Base-by-base conservation (phyloP, 108 stramenopile species). In the Heterococcus sp. region DNA sequence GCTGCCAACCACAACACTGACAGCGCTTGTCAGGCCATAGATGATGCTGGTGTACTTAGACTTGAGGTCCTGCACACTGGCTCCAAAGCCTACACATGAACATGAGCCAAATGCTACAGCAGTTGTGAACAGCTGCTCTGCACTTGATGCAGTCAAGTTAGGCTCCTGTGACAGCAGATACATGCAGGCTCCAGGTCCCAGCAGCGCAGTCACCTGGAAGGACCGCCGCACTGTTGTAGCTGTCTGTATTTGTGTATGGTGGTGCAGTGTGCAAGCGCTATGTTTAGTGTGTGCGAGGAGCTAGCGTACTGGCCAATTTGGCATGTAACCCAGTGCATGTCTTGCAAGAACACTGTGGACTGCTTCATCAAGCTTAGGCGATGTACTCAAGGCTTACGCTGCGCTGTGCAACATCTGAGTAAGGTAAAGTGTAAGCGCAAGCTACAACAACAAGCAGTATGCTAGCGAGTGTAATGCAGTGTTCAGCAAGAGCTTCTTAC, bases 31-130 rank as follows among this genome's bases (percentile, higher is more conserved):
- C 69, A 75, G 37, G 33, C 83, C 83, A 65, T 84, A 84, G 68
- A 75, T 84, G 36, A 98, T 94, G 87, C 96, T 94, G 8, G 95
- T 98, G 75, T 96, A 93, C 88, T 37, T 65, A 38, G 79, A 80
- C 32, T 70, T 63, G 69, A 80, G 68, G 65, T 80, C 79, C 32
- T 73, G 79, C 34, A n/a, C n/a, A n/a, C n/a, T 73, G 2, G 79
- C 72, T 26, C 58, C 72, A 66, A 80, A 80, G 1, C 79, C 79
- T 2, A 71, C 79, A 71, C 68, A 35, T 27, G 38, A 39, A 37
- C 79, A 80, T 0, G 79, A 80, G 32, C 79, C 79, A 34, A 80
- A 38, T 26, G 79, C 79, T 2, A 80, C 79, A 28, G 79, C 71
- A 14, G 65, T n/a, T 38, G 68, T 69, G 72, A 80, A 80, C 37